Base-by-base conservation (phyloP, 495 filamentous ascomycete genomes). In the Hyphodiscus hymeniophilus region DNA sequence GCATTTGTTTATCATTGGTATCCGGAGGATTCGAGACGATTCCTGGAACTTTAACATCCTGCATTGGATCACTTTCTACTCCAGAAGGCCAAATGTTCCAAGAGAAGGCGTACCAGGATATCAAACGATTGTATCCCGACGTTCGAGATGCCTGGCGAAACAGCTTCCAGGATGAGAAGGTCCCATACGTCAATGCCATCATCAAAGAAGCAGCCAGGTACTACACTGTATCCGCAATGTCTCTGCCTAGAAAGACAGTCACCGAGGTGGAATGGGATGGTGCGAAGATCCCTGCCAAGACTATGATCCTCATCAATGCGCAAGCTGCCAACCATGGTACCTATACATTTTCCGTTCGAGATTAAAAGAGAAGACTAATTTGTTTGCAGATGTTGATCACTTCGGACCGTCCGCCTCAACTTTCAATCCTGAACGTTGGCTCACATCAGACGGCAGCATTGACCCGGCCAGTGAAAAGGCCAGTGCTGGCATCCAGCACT, bases 1-100 rank as follows among this genome's bases (percentile, higher is more conserved):
- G 70, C 15, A 82, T 83, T 45, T 79, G 76, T 54, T 59, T 83
- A 51, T 80, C 76, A 1, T 76, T 83, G 66, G 63, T 82, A 13
- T 72, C 68, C 11, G 80, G 77, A 2, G 81, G 80, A 0, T 68
- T 82, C 24, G 80, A 85, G 47, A 84, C 80, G 0, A 75, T 82
- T 21, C 75, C 79, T 1, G 80, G 72, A 3, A 68, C 76, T 3
- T 67, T 82, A n/a, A 72, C 73, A 12, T 80, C 75, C 74, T 75
- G 75, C 57, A 66, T 83, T 40, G 74, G 72, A 1, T 61, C 74
- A 12, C 60, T 84, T 16, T 70, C 78, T 2, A 76, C 71, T 0
- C 48, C 60, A 0, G 68, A 75, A 33, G 69, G 78, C n/a, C 72
- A 73, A 0, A 73, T 80, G 45, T 72, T 82, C 18, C 80, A 84